Base-by-base conservation (phyloP, 495 filamentous ascomycete species). In the Penicillium mononematosum region DNA sequence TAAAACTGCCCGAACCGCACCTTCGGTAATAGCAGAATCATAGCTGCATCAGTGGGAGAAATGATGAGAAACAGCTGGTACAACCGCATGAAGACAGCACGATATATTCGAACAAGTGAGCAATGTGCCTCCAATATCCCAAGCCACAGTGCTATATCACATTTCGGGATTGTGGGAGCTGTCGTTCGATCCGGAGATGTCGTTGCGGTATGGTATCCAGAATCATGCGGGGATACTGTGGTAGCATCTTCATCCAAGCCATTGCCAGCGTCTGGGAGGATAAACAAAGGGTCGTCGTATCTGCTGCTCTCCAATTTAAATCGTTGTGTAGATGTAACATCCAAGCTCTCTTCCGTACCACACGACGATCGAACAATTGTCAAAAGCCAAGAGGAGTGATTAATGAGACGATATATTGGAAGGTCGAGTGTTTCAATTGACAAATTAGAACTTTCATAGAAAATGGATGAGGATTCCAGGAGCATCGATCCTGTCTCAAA, bases 391-490 rank as follows among this genome's bases (percentile, higher is more conserved):
- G 54, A 53, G 0, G 66, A 65, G 32, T 69, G 61, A 16, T 46
- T 46, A 42, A 67, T 48, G 25, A 65, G 56, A 12, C 61, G 66
- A 42, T 46, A 58, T 10, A 67, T 56, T 4, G 64, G 66, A 22
- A 67, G 29, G 17, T 65, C 51, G 0, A 67, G 46, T 14, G 50
- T 62, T 2, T 45, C 43, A 10, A 51, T 19, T 1, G 46, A 32
- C 1, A 58, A 16, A 11, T 20, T 45, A 1, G 36, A 31, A 1
- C 34, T 34, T 10, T 52, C 56, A 4, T 43, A 39, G 4, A 55
- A n/a, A 11, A 61, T 11, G 3, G 41, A 36, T 4, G 49, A 54
- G 0, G 58, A 55, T 19, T 31, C 19, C 1, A 48, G 19, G 1
- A 25, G 19, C 5, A 38, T 20, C 0, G 43, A 38, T 0, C 49